phyloP scores from a whole-genome alignment of 2,329 filamentous ascomycete genomes.

The Fusarium luffae region DNA sequence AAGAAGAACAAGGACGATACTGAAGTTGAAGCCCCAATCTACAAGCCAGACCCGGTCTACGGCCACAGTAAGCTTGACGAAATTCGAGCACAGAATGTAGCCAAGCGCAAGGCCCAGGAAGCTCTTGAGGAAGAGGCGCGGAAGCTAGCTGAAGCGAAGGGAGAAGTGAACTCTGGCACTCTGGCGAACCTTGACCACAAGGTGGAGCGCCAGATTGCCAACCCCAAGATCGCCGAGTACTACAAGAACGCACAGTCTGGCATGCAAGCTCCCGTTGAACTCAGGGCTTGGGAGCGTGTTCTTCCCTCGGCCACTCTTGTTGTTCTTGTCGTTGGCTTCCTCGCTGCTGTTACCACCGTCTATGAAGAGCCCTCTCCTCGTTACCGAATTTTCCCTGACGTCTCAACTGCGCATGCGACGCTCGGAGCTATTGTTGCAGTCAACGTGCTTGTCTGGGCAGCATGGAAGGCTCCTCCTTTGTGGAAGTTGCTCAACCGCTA shows the following conservation, averaged over 20 bases:
- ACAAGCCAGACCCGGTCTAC: constrained; percentile 63
- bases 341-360: constrained; percentile 57
- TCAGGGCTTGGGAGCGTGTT: constrained; percentile 63
- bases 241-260: constrained; percentile 61
- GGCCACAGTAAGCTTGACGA: constrained; percentile 67
- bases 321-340: constrained; percentile 56
- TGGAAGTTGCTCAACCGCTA: constrained; percentile 76
- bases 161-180: constrained; percentile 53
- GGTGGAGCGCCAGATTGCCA: constrained; percentile 53
- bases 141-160: constrained; percentile 55
- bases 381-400: constrained; percentile 67
- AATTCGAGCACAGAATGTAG: constrained; percentile 65
- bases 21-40: constrained; percentile 26
- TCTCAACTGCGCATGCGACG: constrained; percentile 72
- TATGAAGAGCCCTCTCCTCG: constrained; percentile 65
- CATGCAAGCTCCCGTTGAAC: constrained; percentile 63
- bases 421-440: constrained; percentile 69
- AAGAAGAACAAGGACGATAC: constrained; percentile 40
- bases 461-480: constrained; percentile 72
- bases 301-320: constrained; percentile 64
- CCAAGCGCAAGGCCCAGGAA: constrained; percentile 61
- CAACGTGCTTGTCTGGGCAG: constrained; percentile 66
- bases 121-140: constrained; percentile 56
- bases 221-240: constrained; percentile 54
- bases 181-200: constrained; percentile 54